Evolutionary conservation across 352 stramenopile species (phyloP), one percentile per base, ranked within the genome.

Genomic region (Pythium monospermum): DNA sequence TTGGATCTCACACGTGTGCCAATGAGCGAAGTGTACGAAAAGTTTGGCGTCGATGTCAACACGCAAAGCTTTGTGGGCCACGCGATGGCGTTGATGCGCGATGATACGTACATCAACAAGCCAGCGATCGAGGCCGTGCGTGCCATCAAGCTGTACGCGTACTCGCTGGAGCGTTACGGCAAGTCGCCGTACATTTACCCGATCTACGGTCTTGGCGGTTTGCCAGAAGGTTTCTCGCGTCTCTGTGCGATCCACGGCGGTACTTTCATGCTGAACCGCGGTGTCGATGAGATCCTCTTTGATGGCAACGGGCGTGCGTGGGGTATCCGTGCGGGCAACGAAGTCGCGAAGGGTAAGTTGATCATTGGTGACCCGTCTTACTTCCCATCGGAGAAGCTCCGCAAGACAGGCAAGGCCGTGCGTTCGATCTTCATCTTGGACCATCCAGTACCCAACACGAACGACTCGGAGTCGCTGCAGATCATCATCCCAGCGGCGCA

Each of bases 151-250:
- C 85, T 98, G 40, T 99, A 99, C 73, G 95, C 90, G 54, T 97
- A 98, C 73, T 99, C 96, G 30, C 70, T 99, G 27, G 90, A 98
- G 53, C 76, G 94, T 45, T 98, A 97, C 59, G 92, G 93, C 65
- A 98, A 97, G 65, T 98, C 84, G 37, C 97, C 97, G 38, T 99
- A 99, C 84, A 98, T 99, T 59, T 99, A 99, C 76, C 97, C 97
- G 43, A 88, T 99, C 38, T 99, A 99, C 71, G 97, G 97, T 39
- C 83, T 99, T 33, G 96, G 96, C 31, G 95, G 95, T 23, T 77
- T 99, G 36, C 97, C 97, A 6, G 96, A 99, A 74, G 96, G 96
- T 49, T 99, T 99, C 71, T 99, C 96, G 53, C 91, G 97, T 36
- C 90, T 99, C 6, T 99, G 95, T 61, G 97, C 97, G 18, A 98